phyloP scores from a whole-genome alignment of 2,329 filamentous ascomycete genomes.

The Rhinocladiella similis region DNA sequence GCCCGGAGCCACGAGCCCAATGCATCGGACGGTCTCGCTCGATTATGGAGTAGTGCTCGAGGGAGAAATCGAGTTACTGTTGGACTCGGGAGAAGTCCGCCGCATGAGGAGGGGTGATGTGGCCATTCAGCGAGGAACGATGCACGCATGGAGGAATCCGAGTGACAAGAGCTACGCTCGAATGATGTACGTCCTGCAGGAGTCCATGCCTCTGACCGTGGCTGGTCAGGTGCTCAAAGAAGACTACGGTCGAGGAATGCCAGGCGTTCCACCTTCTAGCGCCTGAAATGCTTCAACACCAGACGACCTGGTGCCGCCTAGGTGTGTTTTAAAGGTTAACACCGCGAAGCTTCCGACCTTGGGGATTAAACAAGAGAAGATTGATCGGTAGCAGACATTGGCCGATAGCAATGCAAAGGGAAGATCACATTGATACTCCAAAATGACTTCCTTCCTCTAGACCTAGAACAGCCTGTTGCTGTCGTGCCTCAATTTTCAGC shows the following conservation, averaged over 20 bases:
- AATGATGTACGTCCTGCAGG: constrained; percentile 25
- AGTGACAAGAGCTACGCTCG: constrained; percentile 24
- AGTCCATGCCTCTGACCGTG: constrained; percentile 10
- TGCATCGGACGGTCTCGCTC: constrained; percentile 56
- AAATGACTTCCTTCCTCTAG: too few species aligned
- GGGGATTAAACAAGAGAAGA: too few species aligned
- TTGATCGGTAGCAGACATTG: too few species aligned
- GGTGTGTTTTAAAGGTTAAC: too few species aligned
- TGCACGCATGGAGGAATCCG: constrained; percentile 40
- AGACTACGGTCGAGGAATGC: constrained; percentile 24
- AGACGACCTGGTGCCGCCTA: too few species aligned
- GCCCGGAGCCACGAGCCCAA: constrained; percentile 42
- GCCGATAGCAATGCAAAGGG: too few species aligned
- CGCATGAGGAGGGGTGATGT: constrained; percentile 52
- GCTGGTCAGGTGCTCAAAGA: constrained; percentile 15
- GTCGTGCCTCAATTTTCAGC: too few species aligned
- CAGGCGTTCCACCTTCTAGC: constrained; percentile 2
- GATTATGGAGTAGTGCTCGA: constrained; percentile 58
- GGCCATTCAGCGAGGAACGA: constrained; percentile 52
- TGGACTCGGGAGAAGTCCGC: constrained; percentile 52
- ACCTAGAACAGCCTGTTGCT: too few species aligned
- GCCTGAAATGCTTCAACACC: too few species aligned
- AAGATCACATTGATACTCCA: too few species aligned
- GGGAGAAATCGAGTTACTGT: constrained; percentile 51
- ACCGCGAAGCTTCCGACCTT: too few species aligned